These are phyloP conservation scores for Leptodontidium sp. DNA, from an alignment of 2,329 filamentous ascomycete genomes.

Conservation along the genomic window DNA sequence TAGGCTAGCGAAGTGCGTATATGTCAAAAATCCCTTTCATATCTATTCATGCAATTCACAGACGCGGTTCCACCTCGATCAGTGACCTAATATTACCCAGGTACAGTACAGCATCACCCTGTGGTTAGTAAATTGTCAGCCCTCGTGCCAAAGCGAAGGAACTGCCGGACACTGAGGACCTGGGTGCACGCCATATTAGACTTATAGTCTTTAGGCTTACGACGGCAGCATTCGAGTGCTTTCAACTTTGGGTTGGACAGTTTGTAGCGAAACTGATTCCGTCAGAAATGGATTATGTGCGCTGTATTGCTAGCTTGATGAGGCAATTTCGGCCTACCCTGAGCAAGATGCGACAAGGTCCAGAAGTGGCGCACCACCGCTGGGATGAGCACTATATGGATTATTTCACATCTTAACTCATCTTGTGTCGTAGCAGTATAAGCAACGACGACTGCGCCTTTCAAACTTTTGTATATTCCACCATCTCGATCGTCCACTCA, in stretches of 20 bases:
- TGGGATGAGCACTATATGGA: slow-evolving; percentile 1
- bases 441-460: neutral
- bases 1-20: neutral
- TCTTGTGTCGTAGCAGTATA: slow-evolving; percentile 6
- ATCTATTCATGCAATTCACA: neutral
- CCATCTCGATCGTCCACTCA: neutral
- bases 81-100: no score
- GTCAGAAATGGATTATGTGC: slow-evolving; percentile 7
- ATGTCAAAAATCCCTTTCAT: neutral
- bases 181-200: neutral
- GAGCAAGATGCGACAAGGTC: neutral
- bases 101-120: no score
- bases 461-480: slow-evolving; percentile 1
- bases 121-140: neutral
- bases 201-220: neutral
- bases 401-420: neutral
- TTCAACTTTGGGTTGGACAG: neutral
- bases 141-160: neutral
- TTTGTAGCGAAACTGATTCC: neutral
- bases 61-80: no score
- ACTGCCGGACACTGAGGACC: neutral
- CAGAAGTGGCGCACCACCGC: slow-evolving; percentile 2
- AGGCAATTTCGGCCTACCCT: neutral
- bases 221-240: neutral
- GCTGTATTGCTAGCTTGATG: neutral